These are phyloP conservation scores for Coleophoma cylindrospora DNA, from an alignment of 2,329 filamentous ascomycete species.

Conservation along the genomic window DNA sequence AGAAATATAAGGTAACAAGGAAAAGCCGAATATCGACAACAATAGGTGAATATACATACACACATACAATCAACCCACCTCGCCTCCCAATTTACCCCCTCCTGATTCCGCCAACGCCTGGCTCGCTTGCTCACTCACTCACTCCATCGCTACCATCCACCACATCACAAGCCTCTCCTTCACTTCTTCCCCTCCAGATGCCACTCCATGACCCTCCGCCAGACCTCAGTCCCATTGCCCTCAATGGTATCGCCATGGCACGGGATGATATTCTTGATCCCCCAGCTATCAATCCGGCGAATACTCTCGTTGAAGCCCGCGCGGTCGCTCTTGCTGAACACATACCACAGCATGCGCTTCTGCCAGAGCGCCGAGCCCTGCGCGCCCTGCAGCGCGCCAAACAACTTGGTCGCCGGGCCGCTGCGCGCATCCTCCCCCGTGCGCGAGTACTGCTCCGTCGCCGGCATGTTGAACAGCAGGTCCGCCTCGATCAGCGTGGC, in stretches of 20 bases:
- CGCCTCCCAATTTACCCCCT: neutral
- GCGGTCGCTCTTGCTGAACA: constrained; percentile 54
- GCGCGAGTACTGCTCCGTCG: constrained; percentile 75
- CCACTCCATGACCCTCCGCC: constrained; percentile 78
- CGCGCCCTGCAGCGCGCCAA: constrained; percentile 54
- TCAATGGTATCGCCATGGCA: constrained; percentile 93
- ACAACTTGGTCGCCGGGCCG: constrained; percentile 56
- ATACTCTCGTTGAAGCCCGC: constrained; percentile 66
- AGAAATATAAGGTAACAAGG: too few species aligned
- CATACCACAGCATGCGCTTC: constrained; percentile 81
- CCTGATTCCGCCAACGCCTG: neutral
- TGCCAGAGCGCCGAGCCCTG: constrained; percentile 63
- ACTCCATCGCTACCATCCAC: neutral
- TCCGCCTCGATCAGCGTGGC: constrained; percentile 83
- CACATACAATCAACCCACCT: too few species aligned
- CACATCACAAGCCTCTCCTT: neutral
- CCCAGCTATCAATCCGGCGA: constrained; percentile 68
- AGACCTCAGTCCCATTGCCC: constrained; percentile 65
- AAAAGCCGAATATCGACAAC: too few species aligned
- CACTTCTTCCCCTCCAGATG: constrained; percentile 50
- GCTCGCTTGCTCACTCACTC: neutral
- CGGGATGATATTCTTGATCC: constrained; percentile 79
- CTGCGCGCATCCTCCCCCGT: constrained; percentile 46
- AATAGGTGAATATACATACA: too few species aligned
- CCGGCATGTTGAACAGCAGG: constrained; percentile 85